Conservation (phyloP, 768 basidiomycete species). For the Paxillus ammoniavirescens region DNA sequence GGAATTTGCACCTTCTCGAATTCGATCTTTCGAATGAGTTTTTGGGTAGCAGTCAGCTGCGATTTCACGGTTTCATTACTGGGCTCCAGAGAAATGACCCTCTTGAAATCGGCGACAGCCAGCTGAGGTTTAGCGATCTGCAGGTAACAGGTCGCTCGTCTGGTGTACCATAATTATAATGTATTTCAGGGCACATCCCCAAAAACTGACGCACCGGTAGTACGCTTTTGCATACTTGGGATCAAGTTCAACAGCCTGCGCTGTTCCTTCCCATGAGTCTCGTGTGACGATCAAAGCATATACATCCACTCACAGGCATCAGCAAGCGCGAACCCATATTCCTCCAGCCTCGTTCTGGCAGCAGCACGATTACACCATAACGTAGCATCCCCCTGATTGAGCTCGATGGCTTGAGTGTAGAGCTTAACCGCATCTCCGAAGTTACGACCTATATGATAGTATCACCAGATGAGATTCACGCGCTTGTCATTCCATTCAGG, state of each 20-base stretch:
- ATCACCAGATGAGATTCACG: background rate
- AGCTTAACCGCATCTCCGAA: constrained; percentile 74
- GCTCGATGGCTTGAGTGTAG: constrained; percentile 82
- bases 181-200: background rate
- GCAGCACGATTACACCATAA: constrained; percentile 95
- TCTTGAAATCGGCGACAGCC: constrained; percentile 87
- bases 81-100: constrained; percentile 80
- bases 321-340: constrained; percentile 87
- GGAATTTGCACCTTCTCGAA: constrained; percentile 74
- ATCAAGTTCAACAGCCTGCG: constrained; percentile 84
- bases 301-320: constrained; percentile 70
- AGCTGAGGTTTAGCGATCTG: constrained; percentile 85
- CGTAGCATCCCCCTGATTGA: constrained; percentile 86
- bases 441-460: constrained; percentile 53
- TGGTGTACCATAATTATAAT: constrained; percentile 23
- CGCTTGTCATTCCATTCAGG: background rate
- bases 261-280: constrained; percentile 37
- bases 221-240: constrained; percentile 89
- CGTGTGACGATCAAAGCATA: constrained; percentile 8
- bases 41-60: constrained; percentile 87
- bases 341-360: constrained; percentile 88
- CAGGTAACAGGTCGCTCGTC: constrained; percentile 88
- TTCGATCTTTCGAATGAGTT: constrained; percentile 84
- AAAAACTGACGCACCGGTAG: constrained; percentile 55
- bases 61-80: constrained; percentile 75